Conservation (phyloP, 2,329 filamentous ascomycete species). For the Penicillium sumatraense region DNA sequence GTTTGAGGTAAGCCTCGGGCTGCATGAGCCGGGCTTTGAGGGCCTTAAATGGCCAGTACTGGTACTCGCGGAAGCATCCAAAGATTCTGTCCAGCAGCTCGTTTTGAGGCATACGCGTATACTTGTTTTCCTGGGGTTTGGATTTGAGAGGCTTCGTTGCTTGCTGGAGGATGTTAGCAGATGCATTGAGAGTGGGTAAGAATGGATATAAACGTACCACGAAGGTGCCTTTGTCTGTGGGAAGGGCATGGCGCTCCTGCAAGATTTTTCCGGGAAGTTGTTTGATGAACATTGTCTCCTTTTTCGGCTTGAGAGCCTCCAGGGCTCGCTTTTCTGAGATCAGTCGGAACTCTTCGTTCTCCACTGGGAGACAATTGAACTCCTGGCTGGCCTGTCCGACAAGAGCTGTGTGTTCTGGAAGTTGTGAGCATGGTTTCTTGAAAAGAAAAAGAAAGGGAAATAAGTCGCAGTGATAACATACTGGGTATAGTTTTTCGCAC, state of each 20-base stretch:
- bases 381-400: conserved; percentile 76
- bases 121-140: conserved; percentile 74
- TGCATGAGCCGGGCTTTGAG: conserved; percentile 78
- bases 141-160: conserved; percentile 58
- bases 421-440: conserved; percentile 1
- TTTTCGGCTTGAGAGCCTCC: conserved; percentile 64
- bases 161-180: conserved; percentile 41
- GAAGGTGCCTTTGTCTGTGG: conserved; percentile 46
- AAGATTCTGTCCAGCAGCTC: conserved; percentile 86
- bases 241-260: conserved; percentile 60
- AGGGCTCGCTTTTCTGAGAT: conserved; percentile 64
- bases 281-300: conserved; percentile 58
- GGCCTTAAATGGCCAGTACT: conserved; percentile 92
- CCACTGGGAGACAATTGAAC: conserved; percentile 72
- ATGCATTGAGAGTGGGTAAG: not conserved
- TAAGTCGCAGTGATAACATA: conserved; percentile 36
- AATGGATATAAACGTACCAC: conserved; percentile 40
- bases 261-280: conserved; percentile 56
- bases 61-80: conserved; percentile 79
- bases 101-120: conserved; percentile 85
- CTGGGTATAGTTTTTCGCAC: conserved; percentile 69
- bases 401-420: conserved; percentile 75
- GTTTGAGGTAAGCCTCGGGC: conserved; percentile 90
- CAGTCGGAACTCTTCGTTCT: conserved; percentile 70
- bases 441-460: not conserved